Percentiles rank a stretch among this genome's conserved stretches.
phyloP scores from a whole-genome alignment of 441 rosid species.

The Syzygium syzygioides region DNA sequence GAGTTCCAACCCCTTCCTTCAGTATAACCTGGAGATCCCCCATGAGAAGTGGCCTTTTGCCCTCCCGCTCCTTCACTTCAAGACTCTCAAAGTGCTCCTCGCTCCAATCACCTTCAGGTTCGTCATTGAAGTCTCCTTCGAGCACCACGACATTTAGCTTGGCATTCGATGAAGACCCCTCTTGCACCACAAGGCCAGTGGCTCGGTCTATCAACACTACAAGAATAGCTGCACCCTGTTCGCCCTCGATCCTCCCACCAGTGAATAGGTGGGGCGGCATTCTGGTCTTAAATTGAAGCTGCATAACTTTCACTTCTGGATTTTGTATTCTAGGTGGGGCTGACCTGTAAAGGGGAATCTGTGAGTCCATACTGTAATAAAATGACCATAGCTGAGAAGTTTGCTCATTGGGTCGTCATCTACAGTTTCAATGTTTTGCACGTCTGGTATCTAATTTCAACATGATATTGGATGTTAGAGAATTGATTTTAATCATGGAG shows the following conservation, averaged over 20 bases:
- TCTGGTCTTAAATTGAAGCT: conserved; percentile 5
- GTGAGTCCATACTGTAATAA: background rate
- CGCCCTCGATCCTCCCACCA: conserved; percentile 8
- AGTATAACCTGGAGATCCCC: conserved; percentile 8
- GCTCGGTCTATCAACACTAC: background rate
- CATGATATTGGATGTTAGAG: background rate
- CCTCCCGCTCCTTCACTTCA: conserved; percentile 6
- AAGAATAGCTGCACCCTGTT: conserved; percentile 5
- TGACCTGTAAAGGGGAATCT: background rate
- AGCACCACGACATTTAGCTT: conserved; percentile 6
- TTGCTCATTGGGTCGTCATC: background rate
- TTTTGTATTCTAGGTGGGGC: background rate
- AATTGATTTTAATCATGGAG: background rate
- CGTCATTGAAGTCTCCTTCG: conserved; percentile 1
- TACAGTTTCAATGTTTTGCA: background rate
- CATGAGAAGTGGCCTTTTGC: conserved; percentile 2
- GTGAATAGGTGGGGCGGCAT: conserved; percentile 14
- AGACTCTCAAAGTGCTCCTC: conserved; percentile 8
- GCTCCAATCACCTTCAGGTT: background rate
- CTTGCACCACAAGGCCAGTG: conserved; percentile 1
- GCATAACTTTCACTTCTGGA: background rate
- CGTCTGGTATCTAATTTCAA: background rate
- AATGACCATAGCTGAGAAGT: background rate
- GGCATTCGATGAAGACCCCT: background rate
- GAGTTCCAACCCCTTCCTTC: conserved; percentile 9